Conservation (phyloP, 495 filamentous ascomycete species). For the Neurospora terricola region DNA sequence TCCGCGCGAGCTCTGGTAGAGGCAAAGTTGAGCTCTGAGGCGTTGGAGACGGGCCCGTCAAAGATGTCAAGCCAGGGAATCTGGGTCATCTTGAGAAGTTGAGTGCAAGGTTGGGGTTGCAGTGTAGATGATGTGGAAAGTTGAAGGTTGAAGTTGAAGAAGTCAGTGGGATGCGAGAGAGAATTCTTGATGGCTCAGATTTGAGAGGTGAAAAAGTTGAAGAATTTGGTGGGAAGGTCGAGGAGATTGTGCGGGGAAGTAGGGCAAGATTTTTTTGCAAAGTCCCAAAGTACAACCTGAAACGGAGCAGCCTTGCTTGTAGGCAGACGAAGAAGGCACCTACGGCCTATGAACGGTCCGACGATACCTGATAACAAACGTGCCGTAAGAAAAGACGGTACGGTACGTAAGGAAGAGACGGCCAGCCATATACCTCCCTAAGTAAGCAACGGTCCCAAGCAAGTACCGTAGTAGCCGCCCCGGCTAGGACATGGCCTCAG, state of each 20-base stretch:
- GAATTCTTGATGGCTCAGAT: background rate
- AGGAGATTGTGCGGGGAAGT: background rate
- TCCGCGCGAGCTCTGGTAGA: background rate
- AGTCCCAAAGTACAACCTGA: background rate
- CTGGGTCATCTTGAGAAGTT: background rate
- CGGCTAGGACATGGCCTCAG: background rate
- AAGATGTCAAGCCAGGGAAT: background rate
- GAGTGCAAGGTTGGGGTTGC: background rate
- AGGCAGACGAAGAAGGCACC: background rate
- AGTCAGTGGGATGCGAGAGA: background rate
- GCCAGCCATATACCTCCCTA: background rate
- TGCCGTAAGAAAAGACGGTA: no score
- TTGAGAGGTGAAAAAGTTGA: background rate
- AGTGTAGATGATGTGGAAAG: background rate
- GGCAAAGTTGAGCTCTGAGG: background rate
- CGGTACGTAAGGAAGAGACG: background rate
- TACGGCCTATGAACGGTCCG: background rate
- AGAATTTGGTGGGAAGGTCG: background rate
- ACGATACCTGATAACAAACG: background rate
- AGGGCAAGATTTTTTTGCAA: background rate
- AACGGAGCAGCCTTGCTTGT: background rate
- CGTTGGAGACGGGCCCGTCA: background rate
- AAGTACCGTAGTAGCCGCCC: background rate
- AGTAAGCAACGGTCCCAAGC: background rate
- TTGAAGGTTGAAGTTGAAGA: background rate